Base-by-base conservation (phyloP, 176 grass and related monocot genomes). In the Rhipidocladum racemiflorum region DNA sequence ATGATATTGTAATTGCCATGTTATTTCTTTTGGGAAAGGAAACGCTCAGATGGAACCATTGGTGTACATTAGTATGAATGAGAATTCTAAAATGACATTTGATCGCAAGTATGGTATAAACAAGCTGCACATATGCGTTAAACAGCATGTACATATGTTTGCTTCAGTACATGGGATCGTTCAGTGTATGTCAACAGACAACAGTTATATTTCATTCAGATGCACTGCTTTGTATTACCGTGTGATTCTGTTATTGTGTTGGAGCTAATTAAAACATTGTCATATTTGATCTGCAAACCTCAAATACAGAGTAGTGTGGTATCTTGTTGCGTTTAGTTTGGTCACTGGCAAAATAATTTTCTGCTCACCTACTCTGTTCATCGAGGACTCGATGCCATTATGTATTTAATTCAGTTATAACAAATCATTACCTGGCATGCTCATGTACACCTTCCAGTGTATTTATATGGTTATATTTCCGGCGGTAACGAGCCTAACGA, bases 151-250 rank as follows among this genome's bases (percentile, higher is more conserved):
- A 46, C 8, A 6, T 24, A 7, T 76, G 36, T 45, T 32, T 66
- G 39, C 1, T 23, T 56, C 21, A 27, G 29, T 20, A 38, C 63
- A 65, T 0, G 49, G 3, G n/a, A 78, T 17, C 32, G 23, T 16
- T 40, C n/a, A 77, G 28, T 44, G 32, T 21, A 72, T 20, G 5
- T 0, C 2, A 7, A 23, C 17, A 28, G 29, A n/a, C n/a, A n/a
- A n/a, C n/a, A n/a, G n/a, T 32, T 57, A 27, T 78, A 50, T 27
- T 11, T 80, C 77, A 29, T 77, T 77, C 35, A 20, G 67, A 49
- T 73, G 7, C 27, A 69, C 21, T 51, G 14, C 20, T 0, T 42
- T 61, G 3, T 43, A 68, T 42, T 17, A 66, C 21, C 45, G 8
- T 12, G 9, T 1, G 0, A 2, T 28, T 13, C 27, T 75, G 14